phyloP scores from a whole-genome alignment of 2,329 filamentous ascomycete species.

The Aspergillus hortae region DNA sequence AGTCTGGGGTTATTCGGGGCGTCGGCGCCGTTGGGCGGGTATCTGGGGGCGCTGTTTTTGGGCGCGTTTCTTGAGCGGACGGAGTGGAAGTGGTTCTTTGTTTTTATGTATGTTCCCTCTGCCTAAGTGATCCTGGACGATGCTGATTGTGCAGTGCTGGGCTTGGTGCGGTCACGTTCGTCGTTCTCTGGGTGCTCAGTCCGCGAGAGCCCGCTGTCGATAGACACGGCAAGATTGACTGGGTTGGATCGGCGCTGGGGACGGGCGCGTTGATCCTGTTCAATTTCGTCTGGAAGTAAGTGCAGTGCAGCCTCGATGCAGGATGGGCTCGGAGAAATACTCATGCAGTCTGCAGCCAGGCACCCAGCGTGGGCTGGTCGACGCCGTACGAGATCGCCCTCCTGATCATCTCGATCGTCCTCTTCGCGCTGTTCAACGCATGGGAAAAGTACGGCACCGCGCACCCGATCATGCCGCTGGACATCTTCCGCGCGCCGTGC shows the following conservation, averaged over 20 bases:
- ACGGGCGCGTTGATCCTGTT: conserved; percentile 44
- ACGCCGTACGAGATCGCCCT: conserved; percentile 41
- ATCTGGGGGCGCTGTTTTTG: conserved; percentile 41
- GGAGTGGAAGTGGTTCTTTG: conserved; percentile 43
- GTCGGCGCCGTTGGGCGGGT: conserved; percentile 45
- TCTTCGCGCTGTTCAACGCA: conserved; percentile 31
- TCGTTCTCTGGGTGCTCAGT: conserved; percentile 24
- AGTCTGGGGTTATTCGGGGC: conserved; percentile 48
- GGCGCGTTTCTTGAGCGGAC: conserved; percentile 36
- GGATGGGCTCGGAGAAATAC: not conserved
- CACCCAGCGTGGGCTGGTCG: conserved; percentile 46
- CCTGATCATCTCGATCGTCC: conserved; percentile 35
- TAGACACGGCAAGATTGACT: conserved; percentile 39
- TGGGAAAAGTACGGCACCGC: conserved; percentile 43
- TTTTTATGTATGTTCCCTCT: conserved; percentile 22
- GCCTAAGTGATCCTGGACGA: not conserved
- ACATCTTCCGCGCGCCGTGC: conserved; percentile 45
- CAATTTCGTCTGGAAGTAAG: conserved; percentile 52
- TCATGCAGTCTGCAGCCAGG: conserved; percentile 28
- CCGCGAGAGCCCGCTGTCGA: conserved; percentile 31
- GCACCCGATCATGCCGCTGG: conserved; percentile 46
- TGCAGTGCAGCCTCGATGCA: not conserved
- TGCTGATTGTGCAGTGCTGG: conserved; percentile 14
- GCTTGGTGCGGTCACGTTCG: conserved; percentile 21
- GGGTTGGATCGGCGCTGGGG: conserved; percentile 39